A percentile compares a stretch with the other conserved stretches of the same genome.
Evolutionary conservation across 305 asterid species (phyloP).

Genomic region (Fraxinus paxiana): DNA sequence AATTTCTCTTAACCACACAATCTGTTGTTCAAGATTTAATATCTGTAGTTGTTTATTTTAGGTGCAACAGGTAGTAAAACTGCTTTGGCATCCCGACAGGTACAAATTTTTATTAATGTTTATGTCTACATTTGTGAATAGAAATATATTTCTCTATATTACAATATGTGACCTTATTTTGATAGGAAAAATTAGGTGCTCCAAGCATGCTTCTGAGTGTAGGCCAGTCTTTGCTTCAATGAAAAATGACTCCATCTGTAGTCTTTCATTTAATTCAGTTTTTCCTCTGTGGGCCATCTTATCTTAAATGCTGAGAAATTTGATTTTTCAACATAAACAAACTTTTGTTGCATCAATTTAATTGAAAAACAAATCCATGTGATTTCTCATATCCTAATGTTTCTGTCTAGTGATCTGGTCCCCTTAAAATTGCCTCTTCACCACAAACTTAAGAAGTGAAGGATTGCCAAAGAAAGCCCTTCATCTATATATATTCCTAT

Average conservation of each 20-base stretch:
- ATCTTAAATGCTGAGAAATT: not conserved
- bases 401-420: not conserved
- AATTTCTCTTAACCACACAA: not conserved
- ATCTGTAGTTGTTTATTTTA: not conserved
- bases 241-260: not conserved
- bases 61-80: not conserved
- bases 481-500: constrained; percentile 2
- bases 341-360: not conserved
- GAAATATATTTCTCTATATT: not conserved
- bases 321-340: not conserved
- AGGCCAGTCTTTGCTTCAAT: not conserved
- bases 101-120: not conserved
- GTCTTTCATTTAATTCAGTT: not conserved
- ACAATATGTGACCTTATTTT: not conserved
- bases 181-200: not conserved
- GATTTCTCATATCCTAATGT: constrained; percentile 15
- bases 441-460: not conserved
- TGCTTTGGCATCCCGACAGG: not conserved
- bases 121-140: not conserved
- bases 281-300: not conserved
- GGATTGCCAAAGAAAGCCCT: not conserved
- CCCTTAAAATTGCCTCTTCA: not conserved
- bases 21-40: not conserved
- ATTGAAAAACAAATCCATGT: constrained; percentile 27
- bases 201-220: not conserved